These are phyloP conservation scores for Saitoella complicata DNA, from an alignment of 805 yeast genomes.

Conservation along the genomic window DNA sequence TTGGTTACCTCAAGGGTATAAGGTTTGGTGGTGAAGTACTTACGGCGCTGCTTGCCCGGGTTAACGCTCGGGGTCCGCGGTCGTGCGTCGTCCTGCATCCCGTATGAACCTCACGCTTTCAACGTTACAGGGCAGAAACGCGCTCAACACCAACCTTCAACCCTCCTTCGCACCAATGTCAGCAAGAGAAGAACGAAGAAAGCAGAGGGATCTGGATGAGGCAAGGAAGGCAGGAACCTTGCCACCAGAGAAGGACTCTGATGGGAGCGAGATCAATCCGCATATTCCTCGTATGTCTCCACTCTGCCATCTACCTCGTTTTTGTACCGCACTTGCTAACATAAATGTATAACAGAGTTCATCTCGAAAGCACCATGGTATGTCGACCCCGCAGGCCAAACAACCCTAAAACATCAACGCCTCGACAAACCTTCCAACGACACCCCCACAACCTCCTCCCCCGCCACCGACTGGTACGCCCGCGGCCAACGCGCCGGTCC, in stretches of 20 bases:
- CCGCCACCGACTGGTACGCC: slow-evolving; percentile 17
- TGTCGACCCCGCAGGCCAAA: slow-evolving; percentile 13
- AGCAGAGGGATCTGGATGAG: neutral
- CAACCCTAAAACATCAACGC: slow-evolving; percentile 18
- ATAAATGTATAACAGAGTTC: slow-evolving; percentile 8
- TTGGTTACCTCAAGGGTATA: too few species aligned
- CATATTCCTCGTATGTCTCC: slow-evolving; percentile 16
- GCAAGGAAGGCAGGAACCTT: slow-evolving; percentile 5
- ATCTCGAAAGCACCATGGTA: slow-evolving; percentile 23
- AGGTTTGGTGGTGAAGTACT: too few species aligned
- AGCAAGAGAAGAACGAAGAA: too few species aligned
- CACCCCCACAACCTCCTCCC: slow-evolving; percentile 10
- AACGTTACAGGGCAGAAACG: too few species aligned
- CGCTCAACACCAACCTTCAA: too few species aligned
- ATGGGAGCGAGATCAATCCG: slow-evolving; percentile 23
- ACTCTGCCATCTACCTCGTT: slow-evolving; percentile 7
- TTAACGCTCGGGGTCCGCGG: too few species aligned
- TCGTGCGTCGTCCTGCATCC: too few species aligned
- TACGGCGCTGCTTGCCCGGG: too few species aligned
- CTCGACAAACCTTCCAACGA: slow-evolving; percentile 1
- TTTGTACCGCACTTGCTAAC: neutral
- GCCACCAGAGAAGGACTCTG: slow-evolving; percentile 19
- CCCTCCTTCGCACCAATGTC: too few species aligned
- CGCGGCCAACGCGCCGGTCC: slow-evolving; percentile 19
- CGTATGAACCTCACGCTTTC: too few species aligned